Base-by-base conservation (phyloP, 1,284 basidiomycete genomes). In the Moesziomyces globuligerus region DNA sequence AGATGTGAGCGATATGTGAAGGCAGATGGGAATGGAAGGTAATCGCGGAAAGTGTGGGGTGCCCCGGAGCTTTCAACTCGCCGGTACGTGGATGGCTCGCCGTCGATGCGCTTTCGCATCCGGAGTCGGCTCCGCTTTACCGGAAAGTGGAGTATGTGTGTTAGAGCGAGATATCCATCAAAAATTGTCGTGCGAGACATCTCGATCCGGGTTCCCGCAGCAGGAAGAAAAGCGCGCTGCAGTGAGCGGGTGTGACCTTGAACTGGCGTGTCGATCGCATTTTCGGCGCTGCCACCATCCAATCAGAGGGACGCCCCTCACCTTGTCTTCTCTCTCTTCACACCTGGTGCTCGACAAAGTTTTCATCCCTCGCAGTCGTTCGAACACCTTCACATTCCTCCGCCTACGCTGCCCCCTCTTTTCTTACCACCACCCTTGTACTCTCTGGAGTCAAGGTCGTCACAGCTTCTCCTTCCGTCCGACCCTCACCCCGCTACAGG, bases 381-480 rank as follows among this genome's bases (percentile, higher is more conserved):
- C 10, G 29, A 32, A 13, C 4, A 29, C 4, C 10, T 11, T 15
- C 29, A 32, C 29, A 32, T 15, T 3, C n/a, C n/a, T n/a, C 6
- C 29, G 29, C 17, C 13, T 32, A 11, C 32, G n/a, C 29, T 8
- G 9, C 11, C 17, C 18, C 9, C 43, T 44, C 37, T 21, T n/a
- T 37, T 32, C 34, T 34, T 48, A 10, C 20, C 39, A 41, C 29
- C 40, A 38, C 44, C 13, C 29, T 28, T 21, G 53, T 44, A 34
- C 60, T 64, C 53, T 54, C 17, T 23, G 23, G 47, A 45, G 59
- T 65, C 51, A 51, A 28, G 55, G 47, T 58, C 40, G 62, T 66
- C 55, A 45, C 34, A 26, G 15, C 39, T 26, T 32, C 26, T 32
- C 36, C 9, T n/a, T 32, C 23, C 24, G 18, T 24, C 18, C 29